Conservation (phyloP, 2,329 filamentous ascomycete genomes). For the Colletotrichum liaoningense region DNA sequence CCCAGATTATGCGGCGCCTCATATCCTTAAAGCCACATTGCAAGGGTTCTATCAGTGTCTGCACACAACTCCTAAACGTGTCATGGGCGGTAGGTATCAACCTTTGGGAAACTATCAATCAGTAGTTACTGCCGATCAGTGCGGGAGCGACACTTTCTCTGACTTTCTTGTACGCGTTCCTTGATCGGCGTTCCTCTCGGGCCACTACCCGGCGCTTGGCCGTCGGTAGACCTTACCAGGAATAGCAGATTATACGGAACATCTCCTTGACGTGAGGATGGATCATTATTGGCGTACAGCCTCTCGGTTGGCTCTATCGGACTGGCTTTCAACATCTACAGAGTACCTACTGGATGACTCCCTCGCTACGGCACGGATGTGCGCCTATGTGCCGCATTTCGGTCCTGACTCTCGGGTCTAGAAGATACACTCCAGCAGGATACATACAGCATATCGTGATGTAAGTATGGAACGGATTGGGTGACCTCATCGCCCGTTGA, state of each 20-base stretch:
- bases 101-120: not conserved
- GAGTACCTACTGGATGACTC: not conserved
- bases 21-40: not conserved
- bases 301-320: not conserved
- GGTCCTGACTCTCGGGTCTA: constrained; percentile 26
- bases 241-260: not conserved
- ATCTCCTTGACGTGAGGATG: constrained; percentile 2
- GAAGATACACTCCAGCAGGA: constrained; percentile 5
- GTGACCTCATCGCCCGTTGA: constrained; percentile 13
- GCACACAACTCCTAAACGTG: constrained; percentile 4
- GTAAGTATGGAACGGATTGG: constrained; percentile 1
- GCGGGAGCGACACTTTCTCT: not conserved
- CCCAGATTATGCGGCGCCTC: constrained; percentile 23
- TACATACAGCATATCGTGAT: not conserved
- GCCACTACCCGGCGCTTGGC: constrained; percentile 1
- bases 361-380: not conserved
- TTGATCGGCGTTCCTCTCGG: constrained; percentile 10
- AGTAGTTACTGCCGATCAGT: constrained; percentile 12
- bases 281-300: not conserved
- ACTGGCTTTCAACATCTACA: not conserved
- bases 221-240: not conserved
- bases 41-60: not conserved
- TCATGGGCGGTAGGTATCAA: not conserved
- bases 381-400: constrained; percentile 1
- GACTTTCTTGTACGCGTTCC: constrained; percentile 1